Conservation (phyloP, 768 basidiomycete species). For the Aureoboletus auriporus region DNA sequence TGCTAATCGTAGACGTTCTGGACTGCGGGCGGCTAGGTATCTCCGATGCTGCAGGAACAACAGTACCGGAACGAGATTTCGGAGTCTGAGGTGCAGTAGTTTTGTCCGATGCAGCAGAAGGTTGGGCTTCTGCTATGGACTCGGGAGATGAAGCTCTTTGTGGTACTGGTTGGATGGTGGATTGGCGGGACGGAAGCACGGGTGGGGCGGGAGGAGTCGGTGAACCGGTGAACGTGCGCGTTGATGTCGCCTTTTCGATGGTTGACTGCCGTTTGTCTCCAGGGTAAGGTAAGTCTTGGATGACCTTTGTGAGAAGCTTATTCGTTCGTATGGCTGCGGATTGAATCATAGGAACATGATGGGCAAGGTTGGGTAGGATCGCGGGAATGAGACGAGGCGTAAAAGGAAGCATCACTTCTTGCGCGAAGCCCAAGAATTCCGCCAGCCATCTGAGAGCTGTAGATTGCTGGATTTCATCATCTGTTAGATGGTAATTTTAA, state of each 20-base stretch:
- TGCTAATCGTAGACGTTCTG: conserved; percentile 47
- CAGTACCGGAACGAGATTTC: conserved; percentile 23
- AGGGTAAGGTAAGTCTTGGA: conserved; percentile 79
- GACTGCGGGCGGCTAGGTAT: conserved; percentile 59
- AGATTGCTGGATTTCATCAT: conserved; percentile 92
- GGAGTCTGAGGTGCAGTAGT: conserved; percentile 34
- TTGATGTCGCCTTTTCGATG: conserved; percentile 29
- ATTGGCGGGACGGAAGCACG: conserved; percentile 45
- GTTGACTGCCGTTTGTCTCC: conserved; percentile 37
- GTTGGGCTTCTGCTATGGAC: conserved; percentile 31
- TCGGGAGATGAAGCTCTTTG: conserved; percentile 50
- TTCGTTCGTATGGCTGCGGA: conserved; percentile 84
- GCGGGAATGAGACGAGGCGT: conserved; percentile 90
- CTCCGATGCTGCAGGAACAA: conserved; percentile 27
- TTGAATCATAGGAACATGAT: conserved; percentile 86
- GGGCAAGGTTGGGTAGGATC: conserved; percentile 91
- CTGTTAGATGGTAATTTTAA: conserved; percentile 26
- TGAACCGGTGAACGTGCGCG: conserved; percentile 45
- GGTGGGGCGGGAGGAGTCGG: conserved; percentile 48
- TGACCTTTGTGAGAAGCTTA: conserved; percentile 76
- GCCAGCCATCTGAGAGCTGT: conserved; percentile 93
- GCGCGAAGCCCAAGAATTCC: conserved; percentile 82
- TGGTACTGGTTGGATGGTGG: conserved; percentile 39
- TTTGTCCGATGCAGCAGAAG: conserved; percentile 33
- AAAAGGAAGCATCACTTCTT: conserved; percentile 92